Percentiles rank a stretch among this genome's conserved stretches.
Conservation (phyloP, 1,284 basidiomycete species). For the Marasmius tenuissimus region DNA sequence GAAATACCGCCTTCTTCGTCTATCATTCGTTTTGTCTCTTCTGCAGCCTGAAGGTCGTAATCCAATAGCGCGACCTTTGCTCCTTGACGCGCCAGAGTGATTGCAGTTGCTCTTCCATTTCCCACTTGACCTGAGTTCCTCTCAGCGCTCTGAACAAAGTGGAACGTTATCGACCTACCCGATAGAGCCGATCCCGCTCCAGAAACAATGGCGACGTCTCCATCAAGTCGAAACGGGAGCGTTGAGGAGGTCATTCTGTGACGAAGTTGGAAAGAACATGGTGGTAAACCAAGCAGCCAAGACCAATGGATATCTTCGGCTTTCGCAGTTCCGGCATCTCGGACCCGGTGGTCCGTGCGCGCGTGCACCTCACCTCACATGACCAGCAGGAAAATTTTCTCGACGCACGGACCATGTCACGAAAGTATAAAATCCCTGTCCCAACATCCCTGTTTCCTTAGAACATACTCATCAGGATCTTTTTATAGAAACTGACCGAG, state of each 20-base stretch:
- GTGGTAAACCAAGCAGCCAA: neutral
- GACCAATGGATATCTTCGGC: too few relatives aligned
- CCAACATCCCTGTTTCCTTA: conserved; percentile 37
- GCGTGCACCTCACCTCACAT: neutral
- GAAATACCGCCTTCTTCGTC: conserved; percentile 7
- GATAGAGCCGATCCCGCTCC: conserved; percentile 1
- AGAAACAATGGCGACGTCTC: conserved; percentile 6
- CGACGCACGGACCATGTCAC: conserved; percentile 35
- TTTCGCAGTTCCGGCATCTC: too few relatives aligned
- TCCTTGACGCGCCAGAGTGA: conserved; percentile 5
- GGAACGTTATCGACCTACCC: neutral
- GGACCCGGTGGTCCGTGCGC: too few relatives aligned
- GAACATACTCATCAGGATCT: conserved; percentile 90
- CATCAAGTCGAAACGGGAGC: neutral
- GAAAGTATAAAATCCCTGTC: conserved; percentile 37
- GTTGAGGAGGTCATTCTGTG: neutral
- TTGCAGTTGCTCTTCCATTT: conserved; percentile 3
- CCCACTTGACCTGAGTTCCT: neutral
- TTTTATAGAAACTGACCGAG: conserved; percentile 89
- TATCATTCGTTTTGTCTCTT: conserved; percentile 4
- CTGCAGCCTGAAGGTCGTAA: neutral
- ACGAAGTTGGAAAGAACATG: neutral
- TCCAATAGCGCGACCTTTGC: conserved; percentile 5
- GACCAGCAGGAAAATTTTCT: neutral
- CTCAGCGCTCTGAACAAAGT: neutral